Evolutionary conservation across 108 stramenopile species (phyloP).

Genomic region (Pseudonitzschia multiseries): DNA sequence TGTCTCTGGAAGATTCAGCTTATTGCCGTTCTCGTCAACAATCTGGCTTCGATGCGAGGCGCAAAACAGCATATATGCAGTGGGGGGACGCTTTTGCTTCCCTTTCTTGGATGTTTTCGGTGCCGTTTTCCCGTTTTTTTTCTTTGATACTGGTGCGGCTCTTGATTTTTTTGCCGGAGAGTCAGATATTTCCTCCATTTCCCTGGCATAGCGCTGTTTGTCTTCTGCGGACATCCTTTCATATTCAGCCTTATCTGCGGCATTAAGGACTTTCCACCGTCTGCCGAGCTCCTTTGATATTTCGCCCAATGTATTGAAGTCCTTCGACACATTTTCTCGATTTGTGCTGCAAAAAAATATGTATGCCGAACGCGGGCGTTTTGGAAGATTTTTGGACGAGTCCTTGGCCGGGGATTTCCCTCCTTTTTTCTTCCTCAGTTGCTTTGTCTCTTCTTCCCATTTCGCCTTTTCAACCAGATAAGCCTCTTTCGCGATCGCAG

Average conservation of each 20-base stretch:
- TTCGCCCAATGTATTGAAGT: constrained; percentile 27
- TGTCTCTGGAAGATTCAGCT: constrained; percentile 44
- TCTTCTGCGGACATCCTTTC: constrained; percentile 29
- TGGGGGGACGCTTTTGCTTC: constrained; percentile 27
- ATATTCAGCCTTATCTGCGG: constrained; percentile 23
- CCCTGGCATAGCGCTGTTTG: constrained; percentile 9
- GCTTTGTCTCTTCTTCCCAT: constrained; percentile 13
- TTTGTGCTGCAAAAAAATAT: constrained; percentile 49
- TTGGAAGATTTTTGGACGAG: background rate
- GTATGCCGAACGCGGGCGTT: constrained; percentile 46
- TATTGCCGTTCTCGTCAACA: constrained; percentile 40
- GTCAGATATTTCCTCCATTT: background rate
- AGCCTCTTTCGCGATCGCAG: constrained; percentile 34
- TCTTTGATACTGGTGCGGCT: background rate
- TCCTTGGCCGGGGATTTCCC: constrained; percentile 16
- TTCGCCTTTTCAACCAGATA: constrained; percentile 27
- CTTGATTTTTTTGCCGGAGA: background rate
- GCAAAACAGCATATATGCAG: constrained; percentile 60
- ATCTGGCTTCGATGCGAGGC: constrained; percentile 31
- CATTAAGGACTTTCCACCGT: constrained; percentile 37
- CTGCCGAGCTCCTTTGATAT: constrained; percentile 59
- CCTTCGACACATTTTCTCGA: constrained; percentile 37
- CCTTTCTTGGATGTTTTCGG: background rate
- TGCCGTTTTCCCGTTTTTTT: background rate
- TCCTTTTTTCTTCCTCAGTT: constrained; percentile 7